Percentiles rank a stretch among this genome's conserved stretches.
Conservation (phyloP, 2,329 filamentous ascomycete genomes). For the Ceratocystis lukuohia region DNA sequence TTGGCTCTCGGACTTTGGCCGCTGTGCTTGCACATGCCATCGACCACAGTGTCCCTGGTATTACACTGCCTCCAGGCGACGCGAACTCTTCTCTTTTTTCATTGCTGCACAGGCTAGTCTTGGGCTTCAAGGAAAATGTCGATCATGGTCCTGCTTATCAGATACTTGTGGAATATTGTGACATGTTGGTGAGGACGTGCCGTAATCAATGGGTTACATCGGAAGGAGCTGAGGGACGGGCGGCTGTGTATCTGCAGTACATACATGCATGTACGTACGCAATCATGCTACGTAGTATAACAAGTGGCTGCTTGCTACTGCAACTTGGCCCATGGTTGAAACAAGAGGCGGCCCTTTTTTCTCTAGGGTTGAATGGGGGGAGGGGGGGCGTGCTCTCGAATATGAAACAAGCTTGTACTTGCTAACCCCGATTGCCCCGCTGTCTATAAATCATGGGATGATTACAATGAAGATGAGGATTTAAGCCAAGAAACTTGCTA, state of each 20-base stretch:
- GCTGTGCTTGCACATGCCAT: constrained; percentile 20
- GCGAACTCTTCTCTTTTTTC: constrained; percentile 20
- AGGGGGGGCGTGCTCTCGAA: not conserved
- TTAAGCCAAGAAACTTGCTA: not conserved
- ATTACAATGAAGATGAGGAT: not conserved
- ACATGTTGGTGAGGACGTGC: too few relatives aligned
- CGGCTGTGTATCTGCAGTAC: too few relatives aligned
- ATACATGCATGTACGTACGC: too few relatives aligned
- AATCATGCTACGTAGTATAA: too few relatives aligned
- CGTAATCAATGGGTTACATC: not conserved
- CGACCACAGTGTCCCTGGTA: constrained; percentile 20
- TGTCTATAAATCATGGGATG: not conserved
- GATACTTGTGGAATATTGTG: not conserved
- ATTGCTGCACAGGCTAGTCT: constrained; percentile 16
- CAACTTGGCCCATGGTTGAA: too few relatives aligned
- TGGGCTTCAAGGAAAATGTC: constrained; percentile 14
- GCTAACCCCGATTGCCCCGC: not conserved
- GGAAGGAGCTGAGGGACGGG: not conserved
- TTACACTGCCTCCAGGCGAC: constrained; percentile 21
- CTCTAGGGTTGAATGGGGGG: not conserved
- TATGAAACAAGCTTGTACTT: not conserved
- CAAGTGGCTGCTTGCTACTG: too few relatives aligned
- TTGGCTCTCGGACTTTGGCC: constrained; percentile 18
- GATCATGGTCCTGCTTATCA: not conserved
- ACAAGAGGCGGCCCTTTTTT: not conserved